Base-by-base conservation (phyloP, 2,329 filamentous ascomycete species). In the Neospermospora avenae region DNA sequence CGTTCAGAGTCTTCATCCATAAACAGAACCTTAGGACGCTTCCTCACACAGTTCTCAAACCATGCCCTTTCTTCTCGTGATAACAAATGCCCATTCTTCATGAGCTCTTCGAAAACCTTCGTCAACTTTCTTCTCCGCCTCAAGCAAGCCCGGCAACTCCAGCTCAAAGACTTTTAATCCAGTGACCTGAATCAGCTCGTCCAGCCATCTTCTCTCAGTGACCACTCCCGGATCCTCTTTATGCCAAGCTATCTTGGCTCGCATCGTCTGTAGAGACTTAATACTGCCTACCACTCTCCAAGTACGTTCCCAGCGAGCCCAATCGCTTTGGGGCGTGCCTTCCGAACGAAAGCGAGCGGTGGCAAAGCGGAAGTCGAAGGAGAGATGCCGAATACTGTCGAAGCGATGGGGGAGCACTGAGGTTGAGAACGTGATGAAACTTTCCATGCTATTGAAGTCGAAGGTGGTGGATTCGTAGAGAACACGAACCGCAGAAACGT, bases 381-480 rank as follows among this genome's bases (percentile, higher is more conserved):
- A 58, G 1, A 70, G n/a, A 4, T 53, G 58, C 16, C 59, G 55
- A 24, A 70, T 68, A 16, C 58, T 49, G 46, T 67, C 65, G 48
- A 69, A 65, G 24, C 68, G 67, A 14, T 63, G 62, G 4, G 68
- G 65, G 3, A 68, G 54, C 14, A 67, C 53, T 11, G 59, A 41
- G 11, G 61, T 63, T 3, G 65, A 65, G 34, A 70, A 65, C 24
- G 48, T 60, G 20, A 65, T 65, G n/a, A 68, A 48, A 2, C 45
- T 48, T 57, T 68, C 67, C 45, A 68, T 60, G 45, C 60, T 60
- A 16, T 67, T 63, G 28, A 70, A 69, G n/a, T 70, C 64, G 48
- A 70, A 69, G 10, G 46, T 66, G 34, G 67, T 70, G 46, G 59
- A 53, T 16, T 56, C 59, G 51, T 70, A 70, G n/a, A 70, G 62